Conservation (phyloP, 2,329 filamentous ascomycete species). For the Venturia aucupariae region DNA sequence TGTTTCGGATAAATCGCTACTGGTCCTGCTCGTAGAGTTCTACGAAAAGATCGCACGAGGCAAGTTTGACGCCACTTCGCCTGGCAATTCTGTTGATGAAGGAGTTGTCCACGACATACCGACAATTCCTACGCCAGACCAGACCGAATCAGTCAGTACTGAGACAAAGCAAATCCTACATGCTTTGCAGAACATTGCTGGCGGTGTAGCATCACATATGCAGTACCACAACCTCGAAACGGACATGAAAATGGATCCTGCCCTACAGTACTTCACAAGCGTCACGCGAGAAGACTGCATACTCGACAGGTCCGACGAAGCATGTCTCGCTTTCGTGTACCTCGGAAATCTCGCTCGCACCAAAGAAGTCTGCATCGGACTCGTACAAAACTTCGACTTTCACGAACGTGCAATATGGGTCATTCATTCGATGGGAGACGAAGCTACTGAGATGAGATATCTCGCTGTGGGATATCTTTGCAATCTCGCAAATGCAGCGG, state of each 20-base stretch:
- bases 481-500: background rate
- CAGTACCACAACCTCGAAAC: background rate
- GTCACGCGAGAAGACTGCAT: background rate
- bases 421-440: background rate
- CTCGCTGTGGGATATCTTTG: background rate
- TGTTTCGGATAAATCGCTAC: background rate
- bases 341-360: background rate
- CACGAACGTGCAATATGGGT: background rate
- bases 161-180: background rate
- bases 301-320: background rate
- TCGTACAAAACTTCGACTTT: slow-evolving; percentile 3
- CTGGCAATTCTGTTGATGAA: background rate
- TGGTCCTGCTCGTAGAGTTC: background rate
- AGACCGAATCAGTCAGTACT: background rate
- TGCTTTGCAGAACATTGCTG: background rate
- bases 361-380: background rate
- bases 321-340: background rate
- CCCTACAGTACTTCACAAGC: background rate
- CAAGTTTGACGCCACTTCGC: background rate
- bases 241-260: background rate
- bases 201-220: background rate
- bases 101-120: background rate
- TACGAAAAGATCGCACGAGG: background rate
- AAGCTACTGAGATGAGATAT: background rate
- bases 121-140: background rate